These are phyloP conservation scores for Phytophthora cactorum DNA, from an alignment of 352 stramenopile species.

Conservation along the genomic window DNA sequence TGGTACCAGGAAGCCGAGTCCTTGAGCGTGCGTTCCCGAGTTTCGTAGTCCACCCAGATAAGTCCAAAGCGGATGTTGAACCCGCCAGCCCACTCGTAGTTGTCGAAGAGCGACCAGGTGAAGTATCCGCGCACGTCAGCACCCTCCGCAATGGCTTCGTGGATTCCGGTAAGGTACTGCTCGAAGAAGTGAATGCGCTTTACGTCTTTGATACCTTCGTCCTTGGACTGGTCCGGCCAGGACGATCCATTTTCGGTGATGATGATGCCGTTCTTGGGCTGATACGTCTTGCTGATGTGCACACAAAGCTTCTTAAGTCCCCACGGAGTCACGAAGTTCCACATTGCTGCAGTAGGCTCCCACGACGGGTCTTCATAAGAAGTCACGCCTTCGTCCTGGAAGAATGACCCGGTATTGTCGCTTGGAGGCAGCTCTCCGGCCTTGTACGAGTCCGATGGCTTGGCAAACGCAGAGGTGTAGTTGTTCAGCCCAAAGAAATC, in stretches of 20 bases:
- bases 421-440: constrained; percentile 31
- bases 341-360: constrained; percentile 85
- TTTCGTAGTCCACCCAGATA: constrained; percentile 65
- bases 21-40: constrained; percentile 65
- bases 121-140: constrained; percentile 88
- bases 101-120: constrained; percentile 92
- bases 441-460: constrained; percentile 42
- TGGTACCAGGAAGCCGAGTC: constrained; percentile 63
- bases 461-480: constrained; percentile 75
- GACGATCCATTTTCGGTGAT: constrained; percentile 95
- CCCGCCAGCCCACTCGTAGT: constrained; percentile 91
- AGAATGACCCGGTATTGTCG: constrained; percentile 40
- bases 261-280: constrained; percentile 71
- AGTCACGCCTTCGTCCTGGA: constrained; percentile 52
- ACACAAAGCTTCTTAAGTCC: constrained; percentile 90
- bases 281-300: constrained; percentile 91
- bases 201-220: constrained; percentile 76
- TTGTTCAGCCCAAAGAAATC: constrained; percentile 97
- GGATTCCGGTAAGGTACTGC: constrained; percentile 81
- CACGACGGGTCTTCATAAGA: constrained; percentile 59
- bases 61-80: constrained; percentile 67
- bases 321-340: constrained; percentile 72
- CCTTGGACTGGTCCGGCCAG: constrained; percentile 65
- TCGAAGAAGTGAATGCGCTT: constrained; percentile 85
- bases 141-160: constrained; percentile 51